Conservation (phyloP, 2,329 filamentous ascomycete species). For the Paecilomyces niveus region DNA sequence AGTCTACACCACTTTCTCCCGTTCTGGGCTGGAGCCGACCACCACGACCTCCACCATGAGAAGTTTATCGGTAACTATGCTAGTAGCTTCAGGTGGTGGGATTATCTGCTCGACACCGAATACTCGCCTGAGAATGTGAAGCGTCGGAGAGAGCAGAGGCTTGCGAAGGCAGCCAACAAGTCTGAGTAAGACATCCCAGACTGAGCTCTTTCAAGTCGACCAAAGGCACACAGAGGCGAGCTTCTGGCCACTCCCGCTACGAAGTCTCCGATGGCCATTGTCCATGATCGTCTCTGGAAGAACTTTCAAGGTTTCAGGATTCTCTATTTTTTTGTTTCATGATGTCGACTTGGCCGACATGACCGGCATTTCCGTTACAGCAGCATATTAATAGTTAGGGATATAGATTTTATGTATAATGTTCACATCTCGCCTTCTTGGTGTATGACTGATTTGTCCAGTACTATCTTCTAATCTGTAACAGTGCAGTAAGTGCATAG, state of each 20-base stretch:
- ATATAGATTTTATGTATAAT: background rate
- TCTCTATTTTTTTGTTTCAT: background rate
- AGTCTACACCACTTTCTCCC: conserved; percentile 90
- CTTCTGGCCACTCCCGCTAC: background rate
- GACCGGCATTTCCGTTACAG: background rate
- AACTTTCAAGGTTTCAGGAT: background rate
- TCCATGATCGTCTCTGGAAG: background rate
- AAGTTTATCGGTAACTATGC: conserved; percentile 98
- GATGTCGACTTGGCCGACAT: background rate
- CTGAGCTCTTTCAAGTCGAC: background rate
- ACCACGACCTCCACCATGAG: conserved; percentile 97
- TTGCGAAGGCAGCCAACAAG: conserved; percentile 15
- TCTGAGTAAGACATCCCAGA: background rate
- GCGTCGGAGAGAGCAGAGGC: conserved; percentile 61
- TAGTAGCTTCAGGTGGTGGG: conserved; percentile 99
- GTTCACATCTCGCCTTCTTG: background rate
- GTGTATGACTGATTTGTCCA: background rate
- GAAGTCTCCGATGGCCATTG: background rate
- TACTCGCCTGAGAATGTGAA: conserved; percentile 80
- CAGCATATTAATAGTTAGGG: background rate
- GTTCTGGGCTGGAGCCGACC: conserved; percentile 95
- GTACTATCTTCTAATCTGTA: too few species aligned
- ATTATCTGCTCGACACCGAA: conserved; percentile 89
- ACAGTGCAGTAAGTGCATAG: too few species aligned
- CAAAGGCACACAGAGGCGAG: background rate